These are phyloP conservation scores for Fusarium miscanthi DNA, from an alignment of 2,329 filamentous ascomycete genomes.

Conservation along the genomic window DNA sequence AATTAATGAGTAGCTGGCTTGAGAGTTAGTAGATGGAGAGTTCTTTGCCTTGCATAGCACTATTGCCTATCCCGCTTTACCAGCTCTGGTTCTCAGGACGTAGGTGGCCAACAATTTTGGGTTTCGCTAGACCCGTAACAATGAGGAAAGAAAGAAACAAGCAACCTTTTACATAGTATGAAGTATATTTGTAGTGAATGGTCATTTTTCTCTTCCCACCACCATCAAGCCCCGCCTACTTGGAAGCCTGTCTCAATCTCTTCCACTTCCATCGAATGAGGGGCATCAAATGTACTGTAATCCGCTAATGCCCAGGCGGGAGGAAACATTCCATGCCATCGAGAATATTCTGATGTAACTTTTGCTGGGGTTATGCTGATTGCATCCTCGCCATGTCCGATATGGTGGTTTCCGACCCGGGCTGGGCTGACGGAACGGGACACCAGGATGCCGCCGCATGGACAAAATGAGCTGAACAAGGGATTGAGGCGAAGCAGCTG, in stretches of 20 bases:
- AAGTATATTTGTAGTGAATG: slow-evolving; percentile 13
- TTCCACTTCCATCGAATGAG: slow-evolving; percentile 10
- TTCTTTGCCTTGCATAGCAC: slow-evolving; percentile 39
- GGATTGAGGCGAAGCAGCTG: slow-evolving; percentile 28
- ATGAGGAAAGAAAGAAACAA: slow-evolving; percentile 19
- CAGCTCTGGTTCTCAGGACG: slow-evolving; percentile 12
- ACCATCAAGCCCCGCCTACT: slow-evolving; percentile 1
- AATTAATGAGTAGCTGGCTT: slow-evolving; percentile 21
- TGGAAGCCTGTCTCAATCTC: slow-evolving; percentile 2
- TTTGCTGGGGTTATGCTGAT: slow-evolving; percentile 13
- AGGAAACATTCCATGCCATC: slow-evolving; percentile 2
- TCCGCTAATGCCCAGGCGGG: neutral
- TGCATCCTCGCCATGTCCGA: slow-evolving; percentile 32
- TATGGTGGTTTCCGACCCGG: slow-evolving; percentile 24
- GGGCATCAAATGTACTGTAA: neutral
- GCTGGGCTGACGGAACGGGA: slow-evolving; percentile 13
- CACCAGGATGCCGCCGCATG: slow-evolving; percentile 12
- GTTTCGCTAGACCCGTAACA: slow-evolving; percentile 25
- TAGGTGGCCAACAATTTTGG: slow-evolving; percentile 24
- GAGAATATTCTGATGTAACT: neutral
- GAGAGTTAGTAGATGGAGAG: slow-evolving; percentile 24
- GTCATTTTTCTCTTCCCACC: slow-evolving; percentile 12
- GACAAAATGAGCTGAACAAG: slow-evolving; percentile 35
- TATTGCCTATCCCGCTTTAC: slow-evolving; percentile 34
- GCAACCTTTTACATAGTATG: slow-evolving; percentile 14